phyloP scores from a whole-genome alignment of 768 basidiomycete species.

The Trichaptum fuscoviolaceum region DNA sequence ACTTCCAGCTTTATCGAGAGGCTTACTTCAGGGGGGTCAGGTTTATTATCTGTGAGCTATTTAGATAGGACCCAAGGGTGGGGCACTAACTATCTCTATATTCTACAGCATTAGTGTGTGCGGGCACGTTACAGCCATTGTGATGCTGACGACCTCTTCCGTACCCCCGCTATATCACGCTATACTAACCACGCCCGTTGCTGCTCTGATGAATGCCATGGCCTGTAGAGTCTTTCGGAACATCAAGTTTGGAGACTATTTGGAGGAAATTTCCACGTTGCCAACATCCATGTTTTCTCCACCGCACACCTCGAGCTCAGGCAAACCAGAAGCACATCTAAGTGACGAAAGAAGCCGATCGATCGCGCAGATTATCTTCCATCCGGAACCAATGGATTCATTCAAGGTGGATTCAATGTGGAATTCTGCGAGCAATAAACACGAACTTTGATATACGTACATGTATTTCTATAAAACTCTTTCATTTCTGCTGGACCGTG shows the following conservation, averaged over 20 bases:
- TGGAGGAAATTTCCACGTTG: neutral
- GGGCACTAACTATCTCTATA: neutral
- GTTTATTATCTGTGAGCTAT: neutral
- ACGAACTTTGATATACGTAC: too few species aligned
- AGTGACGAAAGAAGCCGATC: neutral
- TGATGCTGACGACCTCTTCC: neutral
- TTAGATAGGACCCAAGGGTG: neutral
- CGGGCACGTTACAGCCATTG: neutral
- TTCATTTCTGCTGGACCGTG: too few species aligned
- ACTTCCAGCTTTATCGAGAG: neutral
- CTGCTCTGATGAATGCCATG: constrained; percentile 28
- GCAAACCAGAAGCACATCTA: neutral
- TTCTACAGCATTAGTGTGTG: neutral
- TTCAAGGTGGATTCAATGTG: neutral
- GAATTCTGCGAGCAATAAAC: neutral
- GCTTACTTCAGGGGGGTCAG: neutral
- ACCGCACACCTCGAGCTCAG: neutral
- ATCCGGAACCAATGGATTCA: neutral
- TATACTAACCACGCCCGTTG: constrained; percentile 24
- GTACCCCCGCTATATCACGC: constrained; percentile 20
- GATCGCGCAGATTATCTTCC: neutral
- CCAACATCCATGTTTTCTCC: neutral
- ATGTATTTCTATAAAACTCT: too few species aligned
- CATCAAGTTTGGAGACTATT: constrained; percentile 19
- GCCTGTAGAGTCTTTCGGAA: constrained; percentile 29